A percentile compares a stretch with the other conserved stretches of the same genome.
phyloP scores from a whole-genome alignment of 2,329 filamentous ascomycete species.

The Knoxdaviesia capensis region DNA sequence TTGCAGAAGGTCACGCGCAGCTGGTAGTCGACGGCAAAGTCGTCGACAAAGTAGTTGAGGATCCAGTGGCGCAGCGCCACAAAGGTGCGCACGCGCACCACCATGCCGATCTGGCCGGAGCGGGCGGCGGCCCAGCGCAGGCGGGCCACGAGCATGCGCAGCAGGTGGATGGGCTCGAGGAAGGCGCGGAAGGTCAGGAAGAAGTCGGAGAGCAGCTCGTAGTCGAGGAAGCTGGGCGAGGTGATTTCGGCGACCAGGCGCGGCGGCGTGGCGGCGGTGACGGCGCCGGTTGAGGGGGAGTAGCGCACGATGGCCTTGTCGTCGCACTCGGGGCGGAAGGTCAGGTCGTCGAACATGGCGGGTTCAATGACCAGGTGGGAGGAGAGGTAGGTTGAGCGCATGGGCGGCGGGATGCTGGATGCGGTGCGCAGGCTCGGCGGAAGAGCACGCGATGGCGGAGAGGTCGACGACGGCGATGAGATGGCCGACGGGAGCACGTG shows the following conservation, averaged over 20 bases:
- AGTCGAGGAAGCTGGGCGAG: conserved; percentile 86
- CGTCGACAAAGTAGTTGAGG: conserved; percentile 90
- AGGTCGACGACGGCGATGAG: no score
- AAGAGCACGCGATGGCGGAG: no score
- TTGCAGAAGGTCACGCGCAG: conserved; percentile 64
- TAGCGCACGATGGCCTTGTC: conserved; percentile 69
- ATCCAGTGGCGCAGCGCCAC: conserved; percentile 95
- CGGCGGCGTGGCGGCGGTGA: conserved; percentile 76
- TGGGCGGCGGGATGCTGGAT: conserved; percentile 9
- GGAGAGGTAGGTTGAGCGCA: conserved; percentile 26
- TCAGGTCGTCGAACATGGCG: conserved; percentile 64
- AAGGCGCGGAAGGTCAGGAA: conserved; percentile 90
- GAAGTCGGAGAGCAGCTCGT: conserved; percentile 92
- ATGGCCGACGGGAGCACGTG: no score
- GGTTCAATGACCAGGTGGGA: conserved; percentile 39
- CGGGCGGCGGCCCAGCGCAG: conserved; percentile 71
- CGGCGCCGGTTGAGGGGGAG: conserved; percentile 46
- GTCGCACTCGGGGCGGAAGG: conserved; percentile 59
- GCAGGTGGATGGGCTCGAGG: conserved; percentile 53
- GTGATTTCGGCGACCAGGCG: conserved; percentile 92
- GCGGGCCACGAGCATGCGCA: conserved; percentile 68
- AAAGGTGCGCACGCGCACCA: conserved; percentile 90
- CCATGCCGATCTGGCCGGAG: conserved; percentile 66
- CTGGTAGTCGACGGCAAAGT: conserved; percentile 61
- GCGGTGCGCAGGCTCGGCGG: no score